Evolutionary conservation across 2,329 filamentous ascomycete species (phyloP), one percentile per base, ranked within the genome.

Genomic region (Chrysoporthe austroafricana): DNA sequence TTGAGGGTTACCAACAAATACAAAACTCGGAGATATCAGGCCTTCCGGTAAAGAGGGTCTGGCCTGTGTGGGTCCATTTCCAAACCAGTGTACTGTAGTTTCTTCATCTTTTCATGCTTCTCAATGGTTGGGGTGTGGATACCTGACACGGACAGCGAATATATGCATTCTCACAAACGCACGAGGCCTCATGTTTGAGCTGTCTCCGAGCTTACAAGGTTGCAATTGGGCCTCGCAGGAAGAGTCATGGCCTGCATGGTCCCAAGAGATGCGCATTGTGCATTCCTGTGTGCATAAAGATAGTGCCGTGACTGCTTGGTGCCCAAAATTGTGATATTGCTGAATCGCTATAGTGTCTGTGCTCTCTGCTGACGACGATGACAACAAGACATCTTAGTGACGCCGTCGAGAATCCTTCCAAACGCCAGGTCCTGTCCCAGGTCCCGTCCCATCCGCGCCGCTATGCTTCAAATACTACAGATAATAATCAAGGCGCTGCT

Each of bases 61-160:
- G 56, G 63, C 52, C n/a, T 34, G 16, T 9, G 48, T 32, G n/a
- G 26, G 11, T 34, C 58, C 42, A 21, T 44, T 68, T 57, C 50
- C 61, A 39, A 21, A 21, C 57, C 59, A 42, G 39, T 64, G 68
- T 66, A 67, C 66, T 62, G 42, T 69, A 50, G 66, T 52, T 64
- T 70, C 14, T 70, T 54, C 44, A 50, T 58, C 63, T 68, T 21
- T 69, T 64, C 64, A 32, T 34, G 42, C 61, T 67, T 64, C 32
- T 56, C 43, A 14, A 48, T 56, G 63, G 43, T 39, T 34, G 52
- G 32, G 60, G 67, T 66, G 60, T 63, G 59, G 64, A 66, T 66
- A 69, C 64, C 64, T 63, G 64, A 44, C 61, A 63, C 54, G 67
- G 59, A 63, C 54, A 69, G 67, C 67, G 67, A 66, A 63, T 69